Evolutionary conservation across 495 filamentous ascomycete genomes (phyloP).

Genomic region (Cercophora scortea): DNA sequence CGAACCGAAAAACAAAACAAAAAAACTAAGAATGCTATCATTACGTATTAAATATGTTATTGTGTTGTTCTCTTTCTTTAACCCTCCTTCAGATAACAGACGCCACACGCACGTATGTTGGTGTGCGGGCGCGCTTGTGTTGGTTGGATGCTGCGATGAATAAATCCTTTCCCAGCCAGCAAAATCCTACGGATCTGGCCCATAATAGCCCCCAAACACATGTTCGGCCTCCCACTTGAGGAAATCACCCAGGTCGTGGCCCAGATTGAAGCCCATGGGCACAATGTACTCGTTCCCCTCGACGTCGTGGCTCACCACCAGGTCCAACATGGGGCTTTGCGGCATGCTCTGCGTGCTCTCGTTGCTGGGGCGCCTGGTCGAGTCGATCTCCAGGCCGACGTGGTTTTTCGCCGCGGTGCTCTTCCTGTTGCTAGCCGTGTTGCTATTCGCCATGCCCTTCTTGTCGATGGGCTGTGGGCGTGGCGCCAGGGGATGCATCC

Average conservation of each 20-base stretch:
- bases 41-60: too few species aligned
- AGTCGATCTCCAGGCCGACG: slow-evolving; percentile 13
- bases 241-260: slow-evolving; percentile 45
- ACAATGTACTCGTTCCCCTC: slow-evolving; percentile 36
- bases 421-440: background rate
- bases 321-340: slow-evolving; percentile 44
- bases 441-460: background rate
- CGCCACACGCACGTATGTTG: too few species aligned
- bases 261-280: slow-evolving; percentile 49
- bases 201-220: slow-evolving; percentile 16
- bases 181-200: background rate
- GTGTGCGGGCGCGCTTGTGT: too few species aligned
- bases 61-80: too few species aligned
- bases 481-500: background rate
- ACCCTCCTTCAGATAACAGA: too few species aligned
- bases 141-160: too few species aligned
- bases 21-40: too few species aligned
- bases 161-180: too few species aligned
- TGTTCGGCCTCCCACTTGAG: slow-evolving; percentile 41
- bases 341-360: slow-evolving; percentile 36
- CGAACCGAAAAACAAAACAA: too few species aligned
- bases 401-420: slow-evolving; percentile 1
- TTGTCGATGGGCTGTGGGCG: background rate
- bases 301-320: slow-evolving; percentile 29
- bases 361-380: slow-evolving; percentile 8